These are phyloP conservation scores for Pseudonitzschia delicatissima DNA, from an alignment of 108 stramenopile species.

Conservation along the genomic window DNA sequence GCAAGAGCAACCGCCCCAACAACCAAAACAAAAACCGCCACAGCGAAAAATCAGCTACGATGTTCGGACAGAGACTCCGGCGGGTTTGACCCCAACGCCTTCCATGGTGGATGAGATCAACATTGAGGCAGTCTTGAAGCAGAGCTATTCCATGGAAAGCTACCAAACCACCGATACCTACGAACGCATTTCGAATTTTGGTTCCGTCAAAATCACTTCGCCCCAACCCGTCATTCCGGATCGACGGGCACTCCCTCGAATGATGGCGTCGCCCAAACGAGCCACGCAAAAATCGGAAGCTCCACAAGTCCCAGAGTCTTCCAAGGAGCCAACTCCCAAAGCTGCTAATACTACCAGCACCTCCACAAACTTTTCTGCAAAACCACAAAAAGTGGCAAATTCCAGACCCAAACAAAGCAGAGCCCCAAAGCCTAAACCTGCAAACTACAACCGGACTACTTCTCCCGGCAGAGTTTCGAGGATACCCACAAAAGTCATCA, in stretches of 20 bases:
- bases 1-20: background rate
- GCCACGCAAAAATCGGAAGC: too few species aligned
- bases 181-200: conserved; percentile 16
- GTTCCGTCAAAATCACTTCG: background rate
- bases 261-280: too few species aligned
- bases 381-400: background rate
- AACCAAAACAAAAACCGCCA: background rate
- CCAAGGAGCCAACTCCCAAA: too few species aligned
- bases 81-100: too few species aligned
- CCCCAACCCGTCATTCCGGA: conserved; percentile 1
- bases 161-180: background rate
- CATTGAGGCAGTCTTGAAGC: conserved; percentile 4
- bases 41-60: background rate
- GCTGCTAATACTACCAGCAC: too few species aligned
- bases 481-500: too few species aligned
- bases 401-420: conserved; percentile 1
- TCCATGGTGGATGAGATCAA: background rate
- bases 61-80: background rate
- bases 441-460: too few species aligned
- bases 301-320: too few species aligned
- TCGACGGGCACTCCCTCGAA: background rate
- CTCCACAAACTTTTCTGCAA: background rate
- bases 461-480: too few species aligned
- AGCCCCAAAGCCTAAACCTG: background rate
- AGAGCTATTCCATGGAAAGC: background rate